phyloP scores from a whole-genome alignment of 2,329 filamentous ascomycete species.

The Metarhizium rileyi region DNA sequence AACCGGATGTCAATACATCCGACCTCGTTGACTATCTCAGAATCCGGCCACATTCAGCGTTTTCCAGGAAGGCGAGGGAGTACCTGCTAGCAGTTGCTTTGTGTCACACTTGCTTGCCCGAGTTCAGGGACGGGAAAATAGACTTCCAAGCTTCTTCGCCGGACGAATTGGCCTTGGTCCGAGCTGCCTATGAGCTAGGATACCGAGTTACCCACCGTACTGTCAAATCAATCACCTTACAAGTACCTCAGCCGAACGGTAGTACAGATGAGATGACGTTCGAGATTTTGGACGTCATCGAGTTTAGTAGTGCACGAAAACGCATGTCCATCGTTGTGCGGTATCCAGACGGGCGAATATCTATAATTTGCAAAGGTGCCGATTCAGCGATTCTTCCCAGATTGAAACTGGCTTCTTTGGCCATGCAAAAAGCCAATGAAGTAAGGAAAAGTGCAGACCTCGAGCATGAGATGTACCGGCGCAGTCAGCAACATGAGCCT shows the following conservation, averaged over 20 bases:
- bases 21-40: slow-evolving; percentile 74
- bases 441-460: slow-evolving; percentile 52
- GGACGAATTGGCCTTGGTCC: slow-evolving; percentile 78
- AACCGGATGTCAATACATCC: slow-evolving; percentile 53
- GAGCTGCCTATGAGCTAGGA: slow-evolving; percentile 76
- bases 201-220: slow-evolving; percentile 68
- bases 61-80: slow-evolving; percentile 69
- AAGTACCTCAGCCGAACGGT: slow-evolving; percentile 28
- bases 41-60: slow-evolving; percentile 62
- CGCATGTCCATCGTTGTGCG: slow-evolving; percentile 83
- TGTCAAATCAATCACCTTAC: slow-evolving; percentile 54
- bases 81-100: slow-evolving; percentile 78
- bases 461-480: slow-evolving; percentile 45
- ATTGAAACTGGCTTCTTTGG: slow-evolving; percentile 62
- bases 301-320: slow-evolving; percentile 83
- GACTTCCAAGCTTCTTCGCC: slow-evolving; percentile 84
- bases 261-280: slow-evolving; percentile 50
- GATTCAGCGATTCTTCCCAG: slow-evolving; percentile 75
- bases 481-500: slow-evolving; percentile 44
- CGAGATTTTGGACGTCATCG: slow-evolving; percentile 75
- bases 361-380: slow-evolving; percentile 81
- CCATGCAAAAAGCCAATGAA: slow-evolving; percentile 62
- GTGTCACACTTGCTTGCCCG: slow-evolving; percentile 85
- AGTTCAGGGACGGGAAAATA: slow-evolving; percentile 59
- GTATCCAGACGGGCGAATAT: slow-evolving; percentile 75